Evolutionary conservation across 2,329 filamentous ascomycete genomes (phyloP).

Genomic region (Coccinonectria pachysandricola): DNA sequence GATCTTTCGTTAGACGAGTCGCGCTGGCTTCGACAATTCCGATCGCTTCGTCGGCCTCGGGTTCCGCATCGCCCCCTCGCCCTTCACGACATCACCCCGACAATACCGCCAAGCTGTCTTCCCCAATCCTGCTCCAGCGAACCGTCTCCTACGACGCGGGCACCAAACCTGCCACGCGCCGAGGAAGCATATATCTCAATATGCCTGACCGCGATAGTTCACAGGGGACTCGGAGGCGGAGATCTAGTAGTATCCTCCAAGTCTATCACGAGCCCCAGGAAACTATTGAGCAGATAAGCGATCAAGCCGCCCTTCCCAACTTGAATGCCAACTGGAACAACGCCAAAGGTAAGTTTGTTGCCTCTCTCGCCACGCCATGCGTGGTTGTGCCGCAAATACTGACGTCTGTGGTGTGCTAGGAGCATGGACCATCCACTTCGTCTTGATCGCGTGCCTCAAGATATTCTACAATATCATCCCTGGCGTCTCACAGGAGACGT

Average conservation of each 20-base stretch:
- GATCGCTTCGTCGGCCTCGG: no score
- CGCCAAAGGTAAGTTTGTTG: slow-evolving; percentile 65
- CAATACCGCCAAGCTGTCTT: slow-evolving; percentile 95
- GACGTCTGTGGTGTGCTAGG: slow-evolving; percentile 41
- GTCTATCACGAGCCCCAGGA: slow-evolving; percentile 96
- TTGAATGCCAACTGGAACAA: slow-evolving; percentile 99
- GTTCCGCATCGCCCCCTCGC: slow-evolving; percentile 5
- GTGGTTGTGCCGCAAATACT: slow-evolving; percentile 7
- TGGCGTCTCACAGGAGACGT: slow-evolving; percentile 92
- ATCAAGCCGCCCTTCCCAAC: slow-evolving; percentile 90
- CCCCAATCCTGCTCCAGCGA: slow-evolving; percentile 74
- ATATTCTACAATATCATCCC: slow-evolving; percentile 96
- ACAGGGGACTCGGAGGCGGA: slow-evolving; percentile 68
- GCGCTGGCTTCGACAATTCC: no score
- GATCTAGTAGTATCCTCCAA: slow-evolving; percentile 84
- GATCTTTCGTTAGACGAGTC: no score
- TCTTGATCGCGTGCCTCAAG: slow-evolving; percentile 84
- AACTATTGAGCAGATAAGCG: slow-evolving; percentile 93
- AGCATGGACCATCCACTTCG: slow-evolving; percentile 95
- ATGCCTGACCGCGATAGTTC: slow-evolving; percentile 44
- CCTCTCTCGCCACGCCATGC: slow-evolving; percentile 1
- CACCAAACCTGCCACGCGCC: slow-evolving; percentile 56
- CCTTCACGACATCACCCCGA: slow-evolving; percentile 15
- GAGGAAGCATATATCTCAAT: slow-evolving; percentile 48
- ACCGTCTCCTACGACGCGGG: slow-evolving; percentile 87